Conservation (phyloP, 2,329 filamentous ascomycete genomes). For the Biscogniauxia mediterranea region DNA sequence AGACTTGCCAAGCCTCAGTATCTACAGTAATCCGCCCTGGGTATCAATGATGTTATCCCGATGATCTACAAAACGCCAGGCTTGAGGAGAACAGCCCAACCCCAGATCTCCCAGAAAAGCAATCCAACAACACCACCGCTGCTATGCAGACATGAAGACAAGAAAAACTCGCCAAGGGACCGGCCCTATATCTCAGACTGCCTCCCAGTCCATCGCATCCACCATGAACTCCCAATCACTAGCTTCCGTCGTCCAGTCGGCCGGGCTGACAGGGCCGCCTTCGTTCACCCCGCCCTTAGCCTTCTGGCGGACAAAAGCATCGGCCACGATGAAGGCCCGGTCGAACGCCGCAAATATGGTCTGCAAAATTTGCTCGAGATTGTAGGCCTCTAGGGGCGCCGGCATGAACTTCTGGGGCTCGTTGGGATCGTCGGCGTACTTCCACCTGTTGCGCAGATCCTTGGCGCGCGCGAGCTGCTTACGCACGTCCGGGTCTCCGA, state of each 20-base stretch:
- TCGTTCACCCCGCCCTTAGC: slow-evolving; percentile 4
- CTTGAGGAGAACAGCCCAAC: not conserved
- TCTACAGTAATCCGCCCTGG: not conserved
- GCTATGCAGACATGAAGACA: slow-evolving; percentile 2
- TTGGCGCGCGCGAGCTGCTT: slow-evolving; percentile 64
- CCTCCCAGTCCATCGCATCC: slow-evolving; percentile 60
- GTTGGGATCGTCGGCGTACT: slow-evolving; percentile 54
- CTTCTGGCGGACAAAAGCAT: slow-evolving; percentile 38
- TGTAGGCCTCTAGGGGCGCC: slow-evolving; percentile 55
- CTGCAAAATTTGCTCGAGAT: slow-evolving; percentile 58
- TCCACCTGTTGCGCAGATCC: slow-evolving; percentile 70
- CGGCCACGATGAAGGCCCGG: slow-evolving; percentile 52
- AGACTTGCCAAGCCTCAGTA: not conserved
- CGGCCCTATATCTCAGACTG: slow-evolving; percentile 24
- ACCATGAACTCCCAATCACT: slow-evolving; percentile 57
- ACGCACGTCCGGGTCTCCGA: slow-evolving; percentile 56
- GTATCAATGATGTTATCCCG: slow-evolving; percentile 3
- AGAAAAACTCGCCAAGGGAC: slow-evolving; percentile 5
- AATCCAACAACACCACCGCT: slow-evolving; percentile 2
- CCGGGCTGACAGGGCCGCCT: slow-evolving; percentile 12
- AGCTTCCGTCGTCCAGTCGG: slow-evolving; percentile 33
- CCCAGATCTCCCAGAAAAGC: not conserved
- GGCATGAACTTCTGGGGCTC: slow-evolving; percentile 16
- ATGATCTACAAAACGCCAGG: slow-evolving; percentile 4
- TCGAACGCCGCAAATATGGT: slow-evolving; percentile 60